These are phyloP conservation scores for Hyaloscypha variabilis DNA, from an alignment of 495 filamentous ascomycete species.

Conservation along the genomic window DNA sequence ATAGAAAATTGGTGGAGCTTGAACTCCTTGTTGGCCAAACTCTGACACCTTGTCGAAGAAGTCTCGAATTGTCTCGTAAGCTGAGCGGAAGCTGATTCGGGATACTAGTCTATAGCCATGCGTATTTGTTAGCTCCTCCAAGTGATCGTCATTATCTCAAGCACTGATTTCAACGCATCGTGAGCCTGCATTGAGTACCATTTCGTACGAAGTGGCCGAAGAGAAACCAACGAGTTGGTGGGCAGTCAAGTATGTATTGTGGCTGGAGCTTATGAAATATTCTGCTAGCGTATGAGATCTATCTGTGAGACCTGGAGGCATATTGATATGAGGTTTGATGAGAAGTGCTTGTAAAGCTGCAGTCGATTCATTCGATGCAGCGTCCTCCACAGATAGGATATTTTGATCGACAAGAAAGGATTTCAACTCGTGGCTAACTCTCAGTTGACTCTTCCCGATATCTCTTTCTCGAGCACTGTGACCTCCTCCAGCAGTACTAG, in stretches of 20 bases:
- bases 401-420: too few relatives aligned
- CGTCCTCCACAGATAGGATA: slow-evolving; percentile 24
- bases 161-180: slow-evolving; percentile 62
- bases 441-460: slow-evolving; percentile 43
- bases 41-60: slow-evolving; percentile 44
- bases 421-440: slow-evolving; percentile 31
- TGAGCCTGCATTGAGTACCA: slow-evolving; percentile 48
- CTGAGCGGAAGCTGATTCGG: slow-evolving; percentile 53
- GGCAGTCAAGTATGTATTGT: slow-evolving; percentile 56
- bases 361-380: slow-evolving; percentile 33
- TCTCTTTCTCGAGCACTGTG: slow-evolving; percentile 41
- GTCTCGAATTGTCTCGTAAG: slow-evolving; percentile 54
- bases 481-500: slow-evolving; percentile 50
- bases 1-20: slow-evolving; percentile 52
- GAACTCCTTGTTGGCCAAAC: slow-evolving; percentile 33
- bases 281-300: slow-evolving; percentile 50
- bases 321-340: slow-evolving; percentile 45
- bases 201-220: slow-evolving; percentile 49
- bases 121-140: slow-evolving; percentile 55
- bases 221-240: slow-evolving; percentile 55
- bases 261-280: slow-evolving; percentile 55
- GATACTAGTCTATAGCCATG: slow-evolving; percentile 58
- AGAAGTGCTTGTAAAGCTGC: slow-evolving; percentile 40
- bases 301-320: slow-evolving; percentile 44
- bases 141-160: slow-evolving; percentile 53